Conservation (phyloP, 2,329 filamentous ascomycete species). For the Pseudonectria foliicola region DNA sequence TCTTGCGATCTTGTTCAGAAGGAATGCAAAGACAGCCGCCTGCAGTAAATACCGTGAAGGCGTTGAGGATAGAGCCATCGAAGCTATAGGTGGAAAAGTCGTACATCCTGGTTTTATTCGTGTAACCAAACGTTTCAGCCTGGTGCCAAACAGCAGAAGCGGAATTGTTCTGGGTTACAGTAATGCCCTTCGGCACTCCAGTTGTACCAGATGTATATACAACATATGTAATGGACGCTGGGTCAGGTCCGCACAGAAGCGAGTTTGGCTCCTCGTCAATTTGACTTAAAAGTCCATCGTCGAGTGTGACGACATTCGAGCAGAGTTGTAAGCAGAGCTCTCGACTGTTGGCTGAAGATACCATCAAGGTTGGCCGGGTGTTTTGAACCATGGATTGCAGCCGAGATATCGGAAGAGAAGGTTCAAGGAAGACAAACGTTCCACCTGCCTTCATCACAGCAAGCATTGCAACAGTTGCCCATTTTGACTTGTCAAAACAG, state of each 20-base stretch:
- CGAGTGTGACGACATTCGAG: neutral
- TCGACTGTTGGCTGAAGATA: neutral
- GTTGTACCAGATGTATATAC: conserved; percentile 54
- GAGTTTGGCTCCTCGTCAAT: neutral
- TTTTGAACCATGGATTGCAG: conserved; percentile 6
- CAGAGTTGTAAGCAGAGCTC: neutral
- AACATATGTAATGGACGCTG: conserved; percentile 20
- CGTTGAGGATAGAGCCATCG: conserved; percentile 6
- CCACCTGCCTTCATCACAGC: conserved; percentile 20
- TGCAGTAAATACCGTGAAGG: conserved; percentile 31
- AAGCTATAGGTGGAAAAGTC: neutral
- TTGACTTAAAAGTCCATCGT: neutral
- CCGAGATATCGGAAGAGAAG: conserved; percentile 7
- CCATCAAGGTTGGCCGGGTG: neutral
- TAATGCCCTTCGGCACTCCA: conserved; percentile 46
- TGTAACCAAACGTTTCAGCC: neutral
- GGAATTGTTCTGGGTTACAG: conserved; percentile 17
- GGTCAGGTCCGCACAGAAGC: neutral
- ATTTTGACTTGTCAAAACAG: conserved; percentile 17
- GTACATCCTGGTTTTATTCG: conserved; percentile 11
- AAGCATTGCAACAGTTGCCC: conserved; percentile 17
- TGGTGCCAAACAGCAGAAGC: conserved; percentile 20
- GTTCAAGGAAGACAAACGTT: conserved; percentile 13
- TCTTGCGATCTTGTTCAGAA: conserved; percentile 4
- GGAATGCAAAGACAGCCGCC: conserved; percentile 21